These are phyloP conservation scores for Auricularia sp. DNA, from an alignment of 768 basidiomycete genomes.

Conservation along the genomic window DNA sequence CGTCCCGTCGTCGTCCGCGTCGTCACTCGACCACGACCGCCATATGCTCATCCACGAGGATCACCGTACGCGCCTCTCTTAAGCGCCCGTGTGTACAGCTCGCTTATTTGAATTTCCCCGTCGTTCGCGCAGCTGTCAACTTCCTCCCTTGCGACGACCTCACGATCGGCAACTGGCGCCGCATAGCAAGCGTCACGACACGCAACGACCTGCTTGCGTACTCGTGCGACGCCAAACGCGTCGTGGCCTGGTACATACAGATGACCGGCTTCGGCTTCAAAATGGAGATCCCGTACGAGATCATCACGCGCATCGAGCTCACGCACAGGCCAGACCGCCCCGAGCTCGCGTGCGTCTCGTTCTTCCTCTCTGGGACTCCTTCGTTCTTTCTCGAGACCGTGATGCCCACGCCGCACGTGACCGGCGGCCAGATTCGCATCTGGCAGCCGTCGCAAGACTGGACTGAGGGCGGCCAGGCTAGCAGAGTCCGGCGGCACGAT, in stretches of 20 bases:
- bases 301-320: constrained; percentile 49
- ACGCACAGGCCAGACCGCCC: constrained; percentile 28
- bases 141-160: constrained; percentile 70
- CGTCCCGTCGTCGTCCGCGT: constrained; percentile 32
- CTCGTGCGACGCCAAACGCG: constrained; percentile 53
- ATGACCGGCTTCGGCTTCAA: constrained; percentile 68
- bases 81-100: not conserved
- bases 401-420: constrained; percentile 14
- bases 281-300: constrained; percentile 70
- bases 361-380: constrained; percentile 58
- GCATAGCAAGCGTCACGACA: constrained; percentile 44
- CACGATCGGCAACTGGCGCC: constrained; percentile 68
- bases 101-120: not conserved
- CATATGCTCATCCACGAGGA: constrained; percentile 63
- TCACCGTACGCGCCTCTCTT: constrained; percentile 43
- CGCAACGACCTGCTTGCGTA: constrained; percentile 68
- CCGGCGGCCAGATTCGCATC: constrained; percentile 18
- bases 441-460: constrained; percentile 68
- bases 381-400: constrained; percentile 54
- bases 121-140: constrained; percentile 42
- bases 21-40: constrained; percentile 47
- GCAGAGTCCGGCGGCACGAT: constrained; percentile 50
- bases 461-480: constrained; percentile 67
- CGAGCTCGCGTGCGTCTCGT: constrained; percentile 48
- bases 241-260: constrained; percentile 70